Evolutionary conservation across 1,139 yeast species (phyloP), one percentile per base, ranked within the genome.

Genomic region (Sugiyamaella paludigena): DNA sequence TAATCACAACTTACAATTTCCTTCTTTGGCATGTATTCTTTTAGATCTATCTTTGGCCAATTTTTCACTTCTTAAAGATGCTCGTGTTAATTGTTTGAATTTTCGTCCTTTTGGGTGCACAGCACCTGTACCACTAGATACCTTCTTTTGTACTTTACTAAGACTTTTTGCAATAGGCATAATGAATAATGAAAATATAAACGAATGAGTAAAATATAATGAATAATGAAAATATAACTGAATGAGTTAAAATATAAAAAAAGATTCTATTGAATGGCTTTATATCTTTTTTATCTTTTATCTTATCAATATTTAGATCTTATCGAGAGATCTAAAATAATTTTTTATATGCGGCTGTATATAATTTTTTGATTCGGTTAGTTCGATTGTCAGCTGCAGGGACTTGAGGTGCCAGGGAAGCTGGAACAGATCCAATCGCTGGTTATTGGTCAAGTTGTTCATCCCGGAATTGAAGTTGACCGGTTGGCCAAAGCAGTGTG

Each of bases 81-180:
- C 97, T 55, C 94, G 74, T 53, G 83, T 84, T 49, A 91, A 72
- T 66, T 86, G 89, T 66, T 85, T 84, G 68, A 87, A 85, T 67
- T 87, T 89, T 49, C 97, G 78, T 7, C 97, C 96, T 62, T 84
- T 84, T 36, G 95, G 89, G 66, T 91, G 98, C 58, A 91, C 75
- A 10, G 65, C 61, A 27, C 65, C 64, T 49, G 71, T 71, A 10
- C 72, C 69, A 15, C 83, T 81, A 40, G 80, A 81, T 41, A 82
- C 73, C 65, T 79, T 79, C 69, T 86, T 86, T 58, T 81, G 78
- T 39, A 91, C 86, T 66, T 88, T 89, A 24, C 76, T 69, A 44
- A 89, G 72, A 52, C 84, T 82, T 62, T 87, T 89, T 28, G 84
- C 84, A 48, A 84, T 71, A 15, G 96, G 95, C 96, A 89, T 89